Evolutionary conservation across 148 eudicot genomes (phyloP).

Genomic region (Rhododendron griersonianum): DNA sequence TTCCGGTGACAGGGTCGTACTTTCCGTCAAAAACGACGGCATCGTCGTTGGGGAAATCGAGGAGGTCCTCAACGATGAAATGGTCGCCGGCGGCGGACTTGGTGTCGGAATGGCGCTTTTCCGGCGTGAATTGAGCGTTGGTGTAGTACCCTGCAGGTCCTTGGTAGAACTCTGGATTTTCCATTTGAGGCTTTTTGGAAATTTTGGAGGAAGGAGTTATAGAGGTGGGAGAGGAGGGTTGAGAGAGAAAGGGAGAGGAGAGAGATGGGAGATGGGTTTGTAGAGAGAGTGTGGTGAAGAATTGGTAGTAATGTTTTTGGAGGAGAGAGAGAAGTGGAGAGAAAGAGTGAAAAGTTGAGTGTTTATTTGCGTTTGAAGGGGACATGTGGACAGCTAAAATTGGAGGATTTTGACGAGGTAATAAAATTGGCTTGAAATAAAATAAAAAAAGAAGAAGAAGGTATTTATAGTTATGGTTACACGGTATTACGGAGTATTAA

Average conservation of each 20-base stretch:
- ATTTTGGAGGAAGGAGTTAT: neutral
- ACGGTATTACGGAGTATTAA: neutral
- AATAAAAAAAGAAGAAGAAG: neutral
- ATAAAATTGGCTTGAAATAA: conserved; percentile 13
- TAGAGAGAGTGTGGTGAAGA: conserved; percentile 7
- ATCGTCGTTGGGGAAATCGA: conserved; percentile 70
- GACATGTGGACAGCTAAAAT: conserved; percentile 35
- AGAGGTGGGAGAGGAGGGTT: neutral
- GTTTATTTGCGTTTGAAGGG: conserved; percentile 52
- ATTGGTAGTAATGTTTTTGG: conserved; percentile 7
- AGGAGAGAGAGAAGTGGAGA: conserved; percentile 23
- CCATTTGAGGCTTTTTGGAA: neutral
- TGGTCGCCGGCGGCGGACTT: conserved; percentile 32
- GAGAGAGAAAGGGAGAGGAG: neutral
- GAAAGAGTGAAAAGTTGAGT: conserved; percentile 23
- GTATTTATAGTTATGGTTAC: neutral
- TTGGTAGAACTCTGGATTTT: conserved; percentile 28
- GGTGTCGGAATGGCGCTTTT: conserved; percentile 26
- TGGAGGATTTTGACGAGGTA: conserved; percentile 27
- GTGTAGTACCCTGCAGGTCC: conserved; percentile 9
- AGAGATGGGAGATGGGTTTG: neutral
- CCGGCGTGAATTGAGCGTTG: conserved; percentile 27
- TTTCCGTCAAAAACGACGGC: conserved; percentile 19
- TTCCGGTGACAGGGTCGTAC: conserved; percentile 19
- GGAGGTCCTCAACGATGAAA: conserved; percentile 77